phyloP scores from a whole-genome alignment of 495 filamentous ascomycete genomes.

The Talaromyces ruber region DNA sequence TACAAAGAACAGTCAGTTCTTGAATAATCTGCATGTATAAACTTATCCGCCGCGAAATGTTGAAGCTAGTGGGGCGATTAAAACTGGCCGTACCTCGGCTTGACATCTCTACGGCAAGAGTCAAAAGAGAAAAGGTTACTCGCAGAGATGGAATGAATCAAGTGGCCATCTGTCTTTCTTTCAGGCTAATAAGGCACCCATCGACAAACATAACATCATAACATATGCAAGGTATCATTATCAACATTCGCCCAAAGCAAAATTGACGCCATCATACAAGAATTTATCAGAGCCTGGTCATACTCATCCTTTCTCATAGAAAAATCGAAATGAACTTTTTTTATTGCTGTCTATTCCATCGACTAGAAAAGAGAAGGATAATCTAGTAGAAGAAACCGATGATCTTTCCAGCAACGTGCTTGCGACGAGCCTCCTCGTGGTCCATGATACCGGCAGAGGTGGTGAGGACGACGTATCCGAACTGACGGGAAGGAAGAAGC shows the following conservation, averaged over 20 bases:
- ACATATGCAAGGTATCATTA: conserved; percentile 8
- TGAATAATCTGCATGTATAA: background rate
- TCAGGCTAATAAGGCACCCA: conserved; percentile 4
- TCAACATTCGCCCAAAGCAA: conserved; percentile 4
- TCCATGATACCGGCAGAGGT: conserved; percentile 99
- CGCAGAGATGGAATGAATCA: background rate
- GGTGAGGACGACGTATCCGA: conserved; percentile 97
- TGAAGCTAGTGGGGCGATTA: background rate
- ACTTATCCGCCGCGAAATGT: background rate
- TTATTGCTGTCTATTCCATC: conserved; percentile 11
- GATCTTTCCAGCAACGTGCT: conserved; percentile 96
- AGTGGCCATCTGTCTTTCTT: conserved; percentile 2
- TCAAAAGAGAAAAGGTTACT: background rate
- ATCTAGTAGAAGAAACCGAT: conserved; percentile 93
- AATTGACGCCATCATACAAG: conserved; percentile 6
- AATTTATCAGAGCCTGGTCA: conserved; percentile 3
- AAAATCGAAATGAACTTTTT: conserved; percentile 20
- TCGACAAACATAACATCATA: conserved; percentile 1
- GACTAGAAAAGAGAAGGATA: conserved; percentile 5
- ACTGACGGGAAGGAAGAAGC: conserved; percentile 97
- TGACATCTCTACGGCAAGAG: background rate
- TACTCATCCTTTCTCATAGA: background rate
- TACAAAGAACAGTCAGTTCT: background rate
- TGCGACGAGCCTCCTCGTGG: conserved; percentile 97
- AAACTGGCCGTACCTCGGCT: background rate